Evolutionary conservation across 164 flowering plant species (phyloP), one percentile per base, ranked within the genome.

Genomic region (Umbellularia californica): DNA sequence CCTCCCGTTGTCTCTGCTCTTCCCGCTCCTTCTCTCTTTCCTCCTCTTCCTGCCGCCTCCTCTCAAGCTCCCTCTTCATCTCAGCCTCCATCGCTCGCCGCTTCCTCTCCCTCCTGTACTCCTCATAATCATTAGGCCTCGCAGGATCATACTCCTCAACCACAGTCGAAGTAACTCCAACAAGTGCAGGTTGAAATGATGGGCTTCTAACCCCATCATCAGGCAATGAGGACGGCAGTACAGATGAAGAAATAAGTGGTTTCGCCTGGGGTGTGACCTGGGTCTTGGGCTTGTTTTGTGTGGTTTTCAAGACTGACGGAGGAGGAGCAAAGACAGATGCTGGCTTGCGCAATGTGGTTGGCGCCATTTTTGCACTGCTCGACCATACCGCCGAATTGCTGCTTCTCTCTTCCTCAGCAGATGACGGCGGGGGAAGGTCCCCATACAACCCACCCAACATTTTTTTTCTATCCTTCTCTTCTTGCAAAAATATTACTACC

Each of bases 381-480:
- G 97, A 94, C 98, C 98, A 94, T 5, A 89, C 91, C 9, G 87
- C 73, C 23, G 88, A 75, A 65, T 52, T 77, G 70, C 81, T 77
- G 74, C 72, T 69, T 72, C 80, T 82, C 70, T 84, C 89, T 69
- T 91, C 94, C 51, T 84, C 90, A 12, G 85, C 70, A 5, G 92
- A 87, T 33, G 84, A 78, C 7, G 98, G 96, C n/a, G 97, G 97
- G 25, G 97, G 95, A 19, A 93, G 90, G 71, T 93, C 98, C 24
- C 98, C 96, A 80, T 93, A 93, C 79, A 93, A 78, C 13, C 98
- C 98, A n/a, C 98, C 98, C 12, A 93, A 86, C 97, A 93, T 93
- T 76, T 76, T 71, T 13, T 51, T 68, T 33, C 60, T 27, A 47
- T 14, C 65, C 58, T 35, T 55, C 41, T 14, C 15, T 58, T 67